Percentiles rank a stretch among this genome's conserved stretches.
These are phyloP conservation scores for Rhizopogon sp. DNA, from an alignment of 768 basidiomycete species.

Conservation along the genomic window DNA sequence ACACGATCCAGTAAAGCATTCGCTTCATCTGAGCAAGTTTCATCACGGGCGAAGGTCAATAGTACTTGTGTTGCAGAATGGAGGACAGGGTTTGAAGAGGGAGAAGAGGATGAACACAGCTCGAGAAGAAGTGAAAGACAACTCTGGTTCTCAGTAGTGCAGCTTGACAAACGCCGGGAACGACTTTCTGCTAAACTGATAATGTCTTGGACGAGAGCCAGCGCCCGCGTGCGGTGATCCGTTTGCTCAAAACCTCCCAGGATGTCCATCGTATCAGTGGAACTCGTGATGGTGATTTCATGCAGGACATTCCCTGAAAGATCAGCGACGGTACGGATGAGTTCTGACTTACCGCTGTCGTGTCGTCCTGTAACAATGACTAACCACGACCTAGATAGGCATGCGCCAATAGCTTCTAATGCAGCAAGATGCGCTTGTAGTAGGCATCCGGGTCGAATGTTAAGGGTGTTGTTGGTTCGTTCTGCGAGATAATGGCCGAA, in stretches of 20 bases:
- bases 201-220: slow-evolving; percentile 35
- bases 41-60: slow-evolving; percentile 1
- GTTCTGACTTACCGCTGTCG: slow-evolving; percentile 73
- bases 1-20: slow-evolving; percentile 19
- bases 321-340: slow-evolving; percentile 66
- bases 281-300: slow-evolving; percentile 76
- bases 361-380: slow-evolving; percentile 79
- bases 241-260: slow-evolving; percentile 95
- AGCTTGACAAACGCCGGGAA: slow-evolving; percentile 29
- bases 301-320: slow-evolving; percentile 62
- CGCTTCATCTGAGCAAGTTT: slow-evolving; percentile 14
- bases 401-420: slow-evolving; percentile 72
- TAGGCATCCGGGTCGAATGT: slow-evolving; percentile 42
- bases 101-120: slow-evolving; percentile 10
- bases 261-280: slow-evolving; percentile 91
- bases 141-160: slow-evolving; percentile 13
- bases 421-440: slow-evolving; percentile 59
- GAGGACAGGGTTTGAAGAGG: slow-evolving; percentile 18
- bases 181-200: slow-evolving; percentile 33
- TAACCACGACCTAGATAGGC: slow-evolving; percentile 76
- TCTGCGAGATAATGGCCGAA: slow-evolving; percentile 55
- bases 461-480: slow-evolving; percentile 27
- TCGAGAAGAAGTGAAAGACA: slow-evolving; percentile 10
- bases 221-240: slow-evolving; percentile 42
- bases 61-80: slow-evolving; percentile 23